Percentiles rank a stretch among this genome's conserved stretches.
Conservation (phyloP, 129 eudicot species). For the Scalesia atractyloides region DNA sequence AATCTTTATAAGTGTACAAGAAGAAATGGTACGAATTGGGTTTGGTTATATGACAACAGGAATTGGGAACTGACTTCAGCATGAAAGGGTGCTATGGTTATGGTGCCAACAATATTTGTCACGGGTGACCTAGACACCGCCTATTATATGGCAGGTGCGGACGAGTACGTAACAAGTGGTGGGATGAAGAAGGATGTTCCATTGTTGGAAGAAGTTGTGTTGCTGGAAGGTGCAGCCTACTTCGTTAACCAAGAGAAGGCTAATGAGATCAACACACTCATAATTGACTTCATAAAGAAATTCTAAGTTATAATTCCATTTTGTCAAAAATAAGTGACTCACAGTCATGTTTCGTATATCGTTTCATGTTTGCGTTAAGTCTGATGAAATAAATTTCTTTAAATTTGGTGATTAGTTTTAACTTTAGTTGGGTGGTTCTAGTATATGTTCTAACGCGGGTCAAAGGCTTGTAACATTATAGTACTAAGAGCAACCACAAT, state of each 20-base stretch:
- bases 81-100: constrained; percentile 63
- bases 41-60: constrained; percentile 28
- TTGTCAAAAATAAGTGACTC: too few relatives aligned
- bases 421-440: too few relatives aligned
- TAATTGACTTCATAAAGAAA: constrained; percentile 46
- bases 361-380: too few relatives aligned
- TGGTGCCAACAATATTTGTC: constrained; percentile 61
- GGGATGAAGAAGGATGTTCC: constrained; percentile 63
- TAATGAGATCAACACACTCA: constrained; percentile 54
- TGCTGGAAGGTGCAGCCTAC: constrained; percentile 69
- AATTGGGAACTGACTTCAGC: constrained; percentile 63
- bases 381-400: too few relatives aligned
- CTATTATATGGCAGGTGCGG: constrained; percentile 50
- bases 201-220: constrained; percentile 54
- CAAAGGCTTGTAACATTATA: too few relatives aligned
- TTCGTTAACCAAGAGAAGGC: constrained; percentile 70
- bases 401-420: too few relatives aligned
- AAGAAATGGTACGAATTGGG: background rate
- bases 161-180: constrained; percentile 53
- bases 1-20: too few relatives aligned
- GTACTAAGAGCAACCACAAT: too few relatives aligned
- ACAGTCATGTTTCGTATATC: too few relatives aligned
- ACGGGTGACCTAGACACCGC: constrained; percentile 57
- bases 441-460: too few relatives aligned
- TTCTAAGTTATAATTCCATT: constrained; percentile 21